A percentile compares a stretch with the other conserved stretches of the same genome.
Conservation (phyloP, 371 early-diverging fungal species). For the Capillidium heterosporum region DNA sequence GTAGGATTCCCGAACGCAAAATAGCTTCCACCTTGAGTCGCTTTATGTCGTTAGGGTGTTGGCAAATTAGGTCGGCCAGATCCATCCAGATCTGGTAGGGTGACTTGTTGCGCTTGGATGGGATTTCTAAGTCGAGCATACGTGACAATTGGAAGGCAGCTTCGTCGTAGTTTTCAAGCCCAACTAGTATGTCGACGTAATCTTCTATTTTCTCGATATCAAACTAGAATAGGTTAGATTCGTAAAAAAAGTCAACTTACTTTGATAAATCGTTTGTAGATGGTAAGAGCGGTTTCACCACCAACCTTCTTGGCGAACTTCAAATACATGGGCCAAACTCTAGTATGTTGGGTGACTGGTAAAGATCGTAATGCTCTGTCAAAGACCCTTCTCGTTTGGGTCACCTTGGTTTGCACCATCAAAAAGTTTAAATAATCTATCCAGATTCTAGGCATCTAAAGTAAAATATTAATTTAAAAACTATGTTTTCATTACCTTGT, state of each 20-base stretch:
- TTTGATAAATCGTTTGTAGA: slow-evolving; percentile 68
- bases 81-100: slow-evolving; percentile 74
- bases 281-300: slow-evolving; percentile 62
- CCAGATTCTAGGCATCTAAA: slow-evolving; percentile 71
- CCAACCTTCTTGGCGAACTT: slow-evolving; percentile 58
- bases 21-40: slow-evolving; percentile 57
- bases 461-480: slow-evolving; percentile 6
- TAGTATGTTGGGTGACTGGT: slow-evolving; percentile 81
- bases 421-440: slow-evolving; percentile 51
- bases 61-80: slow-evolving; percentile 61
- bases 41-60: slow-evolving; percentile 48
- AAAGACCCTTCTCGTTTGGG: slow-evolving; percentile 61
- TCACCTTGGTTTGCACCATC: slow-evolving; percentile 47
- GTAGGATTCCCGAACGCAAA: slow-evolving; percentile 69
- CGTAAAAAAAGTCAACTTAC: slow-evolving; percentile 14
- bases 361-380: slow-evolving; percentile 80
- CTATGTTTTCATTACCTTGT: slow-evolving; percentile 39
- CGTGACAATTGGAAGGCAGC: slow-evolving; percentile 62
- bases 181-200: slow-evolving; percentile 50
- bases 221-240: slow-evolving; percentile 16
- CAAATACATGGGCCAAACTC: slow-evolving; percentile 78
- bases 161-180: slow-evolving; percentile 52
- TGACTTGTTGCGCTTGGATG: slow-evolving; percentile 48
- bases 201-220: slow-evolving; percentile 51
- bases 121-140: slow-evolving; percentile 46